These are phyloP conservation scores for Amylocarpus encephaloides DNA, from an alignment of 2,329 filamentous ascomycete genomes.

Conservation along the genomic window DNA sequence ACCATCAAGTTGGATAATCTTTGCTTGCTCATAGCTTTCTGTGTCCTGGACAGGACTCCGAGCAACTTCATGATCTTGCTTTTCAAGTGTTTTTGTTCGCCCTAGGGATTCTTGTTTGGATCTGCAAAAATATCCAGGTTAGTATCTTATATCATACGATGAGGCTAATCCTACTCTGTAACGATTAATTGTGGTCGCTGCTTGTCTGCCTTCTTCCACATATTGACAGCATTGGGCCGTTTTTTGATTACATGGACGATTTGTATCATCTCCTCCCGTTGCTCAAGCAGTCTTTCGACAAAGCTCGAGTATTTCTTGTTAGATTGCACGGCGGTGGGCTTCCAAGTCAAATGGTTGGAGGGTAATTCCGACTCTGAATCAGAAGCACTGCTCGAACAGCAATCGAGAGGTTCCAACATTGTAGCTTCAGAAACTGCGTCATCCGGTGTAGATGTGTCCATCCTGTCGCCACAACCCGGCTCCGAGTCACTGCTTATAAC, in stretches of 20 bases:
- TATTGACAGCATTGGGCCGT: constrained; percentile 18
- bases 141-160: background rate
- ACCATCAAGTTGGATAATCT: constrained; percentile 1
- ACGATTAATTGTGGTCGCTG: background rate
- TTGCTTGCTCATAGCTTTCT: background rate
- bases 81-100: too few species aligned
- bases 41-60: background rate
- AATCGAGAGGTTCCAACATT: too few species aligned
- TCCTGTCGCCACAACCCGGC: background rate
- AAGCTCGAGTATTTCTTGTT: constrained; percentile 16
- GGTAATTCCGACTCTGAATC: background rate
- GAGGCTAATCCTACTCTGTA: constrained; percentile 1
- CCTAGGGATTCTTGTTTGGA: background rate
- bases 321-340: background rate
- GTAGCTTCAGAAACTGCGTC: too few species aligned
- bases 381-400: background rate
- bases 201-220: constrained; percentile 18
- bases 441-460: background rate
- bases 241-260: constrained; percentile 14
- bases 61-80: too few species aligned
- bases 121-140: background rate
- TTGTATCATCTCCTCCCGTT: constrained; percentile 17
- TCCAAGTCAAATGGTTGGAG: background rate
- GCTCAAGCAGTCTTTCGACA: constrained; percentile 15
- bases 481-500: background rate